Evolutionary conservation across 345 rosid genomes (phyloP).

Genomic region (Psidium friedrichsthalianum): DNA sequence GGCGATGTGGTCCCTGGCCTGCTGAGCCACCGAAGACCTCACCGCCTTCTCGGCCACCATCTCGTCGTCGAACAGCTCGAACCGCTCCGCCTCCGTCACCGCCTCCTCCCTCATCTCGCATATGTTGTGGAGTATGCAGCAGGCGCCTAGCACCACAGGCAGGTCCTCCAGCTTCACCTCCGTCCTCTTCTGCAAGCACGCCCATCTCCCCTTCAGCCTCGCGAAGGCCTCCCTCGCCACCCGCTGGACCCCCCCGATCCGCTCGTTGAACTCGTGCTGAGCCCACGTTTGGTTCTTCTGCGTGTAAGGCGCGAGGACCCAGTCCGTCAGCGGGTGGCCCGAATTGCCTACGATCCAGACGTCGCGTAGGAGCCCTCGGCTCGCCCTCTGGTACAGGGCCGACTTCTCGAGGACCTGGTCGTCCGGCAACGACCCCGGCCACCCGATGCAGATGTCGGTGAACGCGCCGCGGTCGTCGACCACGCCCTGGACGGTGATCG

Average conservation of each 20-base stretch:
- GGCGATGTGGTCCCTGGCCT: conserved; percentile 59
- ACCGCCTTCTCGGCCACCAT: conserved; percentile 44
- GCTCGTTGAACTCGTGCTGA: conserved; percentile 65
- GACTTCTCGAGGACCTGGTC: conserved; percentile 71
- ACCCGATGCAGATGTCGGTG: conserved; percentile 74
- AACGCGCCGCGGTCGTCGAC: conserved; percentile 58
- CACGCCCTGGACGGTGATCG: conserved; percentile 74
- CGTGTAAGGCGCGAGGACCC: conserved; percentile 69
- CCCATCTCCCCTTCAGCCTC: conserved; percentile 63
- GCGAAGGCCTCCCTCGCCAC: conserved; percentile 42
- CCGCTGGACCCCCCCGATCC: conserved; percentile 25
- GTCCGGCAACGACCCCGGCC: conserved; percentile 75
- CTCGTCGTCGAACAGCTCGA: conserved; percentile 55
- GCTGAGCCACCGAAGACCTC: conserved; percentile 32
- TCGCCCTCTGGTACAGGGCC: conserved; percentile 48
- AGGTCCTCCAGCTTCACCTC: conserved; percentile 74
- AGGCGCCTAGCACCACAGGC: conserved; percentile 77
- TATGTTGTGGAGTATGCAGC: conserved; percentile 72
- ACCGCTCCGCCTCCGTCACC: conserved; percentile 27
- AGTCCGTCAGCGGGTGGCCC: conserved; percentile 57
- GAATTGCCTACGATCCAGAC: conserved; percentile 56
- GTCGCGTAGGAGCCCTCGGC: conserved; percentile 39
- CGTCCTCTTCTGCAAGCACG: conserved; percentile 66
- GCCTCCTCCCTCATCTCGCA: conserved; percentile 69
- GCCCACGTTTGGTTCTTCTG: conserved; percentile 72